A percentile compares a stretch with the other conserved stretches of the same genome.
Evolutionary conservation across 225 moss, liverwort and hornwort species (phyloP).

Genomic region (Straminergon stramineum): DNA sequence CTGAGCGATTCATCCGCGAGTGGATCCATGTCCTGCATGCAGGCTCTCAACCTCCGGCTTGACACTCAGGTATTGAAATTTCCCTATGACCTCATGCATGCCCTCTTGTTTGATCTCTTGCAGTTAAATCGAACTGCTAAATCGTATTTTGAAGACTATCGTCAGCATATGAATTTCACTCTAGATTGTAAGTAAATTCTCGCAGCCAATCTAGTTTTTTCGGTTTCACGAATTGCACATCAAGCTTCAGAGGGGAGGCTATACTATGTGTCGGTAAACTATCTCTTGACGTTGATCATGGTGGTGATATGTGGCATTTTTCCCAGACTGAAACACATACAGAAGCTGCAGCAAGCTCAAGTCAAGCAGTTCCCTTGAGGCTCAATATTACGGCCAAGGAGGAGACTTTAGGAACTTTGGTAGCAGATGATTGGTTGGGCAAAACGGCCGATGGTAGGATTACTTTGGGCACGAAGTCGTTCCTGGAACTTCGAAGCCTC

Average conservation of each 20-base stretch:
- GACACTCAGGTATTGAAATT: slow-evolving; percentile 49
- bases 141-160: not conserved
- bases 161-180: not conserved
- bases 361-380: slow-evolving; percentile 34
- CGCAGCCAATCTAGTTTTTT: not conserved
- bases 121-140: not conserved
- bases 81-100: not conserved
- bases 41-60: slow-evolving; percentile 54
- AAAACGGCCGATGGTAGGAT: slow-evolving; percentile 42
- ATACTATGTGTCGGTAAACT: not conserved
- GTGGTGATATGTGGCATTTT: not conserved
- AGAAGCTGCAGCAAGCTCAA: slow-evolving; percentile 29
- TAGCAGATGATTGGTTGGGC: slow-evolving; percentile 55
- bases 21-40: slow-evolving; percentile 49
- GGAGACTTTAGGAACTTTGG: slow-evolving; percentile 46
- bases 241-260: not conserved
- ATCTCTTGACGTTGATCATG: not conserved
- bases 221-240: not conserved
- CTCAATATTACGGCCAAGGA: slow-evolving; percentile 57
- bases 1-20: slow-evolving; percentile 44
- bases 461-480: slow-evolving; percentile 68
- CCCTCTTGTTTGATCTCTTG: not conserved
- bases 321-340: slow-evolving; percentile 31
- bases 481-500: slow-evolving; percentile 71
- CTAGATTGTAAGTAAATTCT: not conserved